phyloP scores from a whole-genome alignment of 257 asterid genomes.

The Salvia hispanica region DNA sequence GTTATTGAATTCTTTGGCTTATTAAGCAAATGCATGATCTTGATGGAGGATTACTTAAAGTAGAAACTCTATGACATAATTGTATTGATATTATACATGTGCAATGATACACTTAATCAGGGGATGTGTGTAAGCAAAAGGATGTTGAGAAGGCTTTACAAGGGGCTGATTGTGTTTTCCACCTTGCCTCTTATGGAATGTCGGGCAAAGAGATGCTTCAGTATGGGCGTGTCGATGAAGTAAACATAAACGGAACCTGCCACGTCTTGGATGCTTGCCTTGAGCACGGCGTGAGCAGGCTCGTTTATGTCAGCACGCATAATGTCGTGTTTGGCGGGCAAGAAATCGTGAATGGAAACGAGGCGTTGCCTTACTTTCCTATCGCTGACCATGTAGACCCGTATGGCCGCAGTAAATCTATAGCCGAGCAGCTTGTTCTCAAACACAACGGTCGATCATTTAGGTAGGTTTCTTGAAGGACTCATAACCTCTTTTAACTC shows the following conservation, averaged over 20 bases:
- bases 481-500: too few relatives aligned
- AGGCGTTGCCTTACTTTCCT: conserved; percentile 79
- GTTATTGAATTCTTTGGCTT: background rate
- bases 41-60: background rate
- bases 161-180: conserved; percentile 88
- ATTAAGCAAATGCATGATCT: conserved; percentile 11
- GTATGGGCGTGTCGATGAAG: conserved; percentile 75
- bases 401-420: conserved; percentile 87
- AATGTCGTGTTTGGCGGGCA: conserved; percentile 85
- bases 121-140: conserved; percentile 63
- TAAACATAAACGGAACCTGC: conserved; percentile 85
- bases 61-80: background rate
- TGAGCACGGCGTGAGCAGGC: conserved; percentile 66
- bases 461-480: conserved; percentile 48
- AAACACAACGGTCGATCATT: conserved; percentile 78
- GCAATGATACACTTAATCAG: conserved; percentile 45
- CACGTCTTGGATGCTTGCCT: conserved; percentile 81
- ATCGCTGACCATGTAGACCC: conserved; percentile 82
- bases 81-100: background rate
- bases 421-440: conserved; percentile 88
- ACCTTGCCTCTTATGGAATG: conserved; percentile 96
- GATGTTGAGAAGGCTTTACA: conserved; percentile 70
- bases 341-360: conserved; percentile 86
- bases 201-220: conserved; percentile 98
- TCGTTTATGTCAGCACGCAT: conserved; percentile 87